Evolutionary conservation across 2,329 filamentous ascomycete genomes (phyloP).

Genomic region (Lasiodiplodia citricola): DNA sequence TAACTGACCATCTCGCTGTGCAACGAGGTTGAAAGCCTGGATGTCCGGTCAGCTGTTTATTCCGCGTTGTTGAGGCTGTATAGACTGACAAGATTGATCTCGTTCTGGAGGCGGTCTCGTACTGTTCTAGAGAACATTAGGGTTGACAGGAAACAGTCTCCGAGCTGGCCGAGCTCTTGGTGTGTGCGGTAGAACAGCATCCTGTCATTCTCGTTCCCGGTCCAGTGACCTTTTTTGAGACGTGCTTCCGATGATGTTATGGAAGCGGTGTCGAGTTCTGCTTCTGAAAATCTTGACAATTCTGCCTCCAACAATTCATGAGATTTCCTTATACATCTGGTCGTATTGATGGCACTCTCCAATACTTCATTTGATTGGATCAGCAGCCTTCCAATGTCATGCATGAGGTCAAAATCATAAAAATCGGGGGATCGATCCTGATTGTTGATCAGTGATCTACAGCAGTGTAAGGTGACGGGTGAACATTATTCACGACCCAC

Average conservation of each 20-base stretch:
- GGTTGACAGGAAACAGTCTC: not conserved
- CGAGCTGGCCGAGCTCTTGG: not conserved
- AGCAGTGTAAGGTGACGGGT: no score
- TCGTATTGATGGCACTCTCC: slow-evolving; percentile 26
- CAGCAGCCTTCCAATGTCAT: slow-evolving; percentile 23
- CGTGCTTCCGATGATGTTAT: not conserved
- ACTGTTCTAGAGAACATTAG: not conserved
- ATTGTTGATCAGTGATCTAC: not conserved
- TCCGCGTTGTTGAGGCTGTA: no score
- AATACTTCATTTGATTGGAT: slow-evolving; percentile 27
- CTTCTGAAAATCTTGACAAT: slow-evolving; percentile 25
- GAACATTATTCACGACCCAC: no score
- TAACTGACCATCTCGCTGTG: not conserved
- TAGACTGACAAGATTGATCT: not conserved
- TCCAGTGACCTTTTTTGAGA: not conserved
- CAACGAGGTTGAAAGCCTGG: not conserved
- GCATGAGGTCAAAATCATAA: slow-evolving; percentile 15
- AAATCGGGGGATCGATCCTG: not conserved
- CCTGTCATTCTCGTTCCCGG: not conserved
- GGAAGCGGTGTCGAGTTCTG: no score
- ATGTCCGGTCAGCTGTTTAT: not conserved
- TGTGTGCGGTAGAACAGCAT: not conserved
- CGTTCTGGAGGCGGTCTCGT: not conserved
- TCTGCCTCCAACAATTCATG: not conserved
- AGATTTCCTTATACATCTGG: slow-evolving; percentile 2